These are phyloP conservation scores for Gnetum montanum DNA, from an alignment of 75 land plant species.

Conservation along the genomic window DNA sequence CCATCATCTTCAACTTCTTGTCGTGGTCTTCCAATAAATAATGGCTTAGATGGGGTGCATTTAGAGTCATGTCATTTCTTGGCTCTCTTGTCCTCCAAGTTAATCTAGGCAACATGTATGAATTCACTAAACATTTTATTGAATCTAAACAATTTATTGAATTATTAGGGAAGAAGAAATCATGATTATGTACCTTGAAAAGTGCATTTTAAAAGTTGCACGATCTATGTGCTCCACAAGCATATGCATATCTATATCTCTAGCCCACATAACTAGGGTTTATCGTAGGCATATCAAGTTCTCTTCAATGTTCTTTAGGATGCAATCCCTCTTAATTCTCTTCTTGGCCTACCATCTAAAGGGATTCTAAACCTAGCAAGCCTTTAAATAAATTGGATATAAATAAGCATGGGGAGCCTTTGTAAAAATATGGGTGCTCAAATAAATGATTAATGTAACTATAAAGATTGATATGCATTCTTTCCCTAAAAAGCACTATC, in stretches of 20 bases:
- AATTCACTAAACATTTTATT: neutral
- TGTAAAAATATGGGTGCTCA: no score
- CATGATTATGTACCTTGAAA: slow-evolving; percentile 36
- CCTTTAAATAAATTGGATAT: no score
- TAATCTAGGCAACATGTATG: slow-evolving; percentile 26
- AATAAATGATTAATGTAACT: no score
- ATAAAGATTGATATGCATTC: neutral
- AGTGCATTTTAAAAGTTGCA: slow-evolving; percentile 77
- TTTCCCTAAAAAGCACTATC: neutral
- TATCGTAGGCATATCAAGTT: slow-evolving; percentile 76
- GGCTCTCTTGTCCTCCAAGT: slow-evolving; percentile 44
- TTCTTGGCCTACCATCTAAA: slow-evolving; percentile 55
- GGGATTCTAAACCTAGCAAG: slow-evolving; percentile 73
- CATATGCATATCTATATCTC: slow-evolving; percentile 70
- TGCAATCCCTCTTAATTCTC: slow-evolving; percentile 53
- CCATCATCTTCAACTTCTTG: slow-evolving; percentile 74
- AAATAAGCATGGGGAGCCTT: no score
- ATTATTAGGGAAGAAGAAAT: neutral
- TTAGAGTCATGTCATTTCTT: slow-evolving; percentile 71
- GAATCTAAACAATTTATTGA: neutral
- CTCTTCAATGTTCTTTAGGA: slow-evolving; percentile 60
- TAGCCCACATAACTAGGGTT: slow-evolving; percentile 49
- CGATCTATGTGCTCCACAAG: slow-evolving; percentile 75
- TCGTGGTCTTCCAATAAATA: slow-evolving; percentile 73
- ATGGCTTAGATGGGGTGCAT: slow-evolving; percentile 69